Percentiles rank a stretch among this genome's conserved stretches.
Evolutionary conservation across 78 protist genomes (phyloP).

Genomic region (Polysphondylium violaceum): DNA sequence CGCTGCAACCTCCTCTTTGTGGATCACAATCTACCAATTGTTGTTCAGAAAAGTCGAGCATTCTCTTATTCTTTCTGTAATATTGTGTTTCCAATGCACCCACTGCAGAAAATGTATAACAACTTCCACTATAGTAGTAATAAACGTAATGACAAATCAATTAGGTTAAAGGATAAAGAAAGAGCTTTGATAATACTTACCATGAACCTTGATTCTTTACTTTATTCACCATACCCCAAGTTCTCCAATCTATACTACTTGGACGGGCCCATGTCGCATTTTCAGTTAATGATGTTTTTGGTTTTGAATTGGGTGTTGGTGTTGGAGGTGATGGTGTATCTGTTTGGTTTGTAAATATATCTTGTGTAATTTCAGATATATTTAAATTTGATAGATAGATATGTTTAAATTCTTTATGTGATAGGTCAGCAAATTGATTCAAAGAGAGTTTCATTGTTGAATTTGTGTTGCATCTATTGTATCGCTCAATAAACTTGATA

Average conservation of each 20-base stretch:
- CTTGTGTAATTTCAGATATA: neutral
- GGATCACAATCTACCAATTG: conserved; percentile 62
- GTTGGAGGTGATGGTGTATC: neutral
- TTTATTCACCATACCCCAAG: neutral
- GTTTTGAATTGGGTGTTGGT: neutral
- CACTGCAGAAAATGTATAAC: neutral
- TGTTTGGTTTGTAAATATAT: no score
- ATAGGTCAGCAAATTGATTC: conserved; percentile 2
- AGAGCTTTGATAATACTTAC: neutral
- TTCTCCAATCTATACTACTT: neutral
- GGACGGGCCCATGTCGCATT: no score
- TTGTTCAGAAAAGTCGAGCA: neutral
- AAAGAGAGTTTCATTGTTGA: neutral
- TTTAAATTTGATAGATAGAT: neutral
- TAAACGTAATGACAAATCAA: no score
- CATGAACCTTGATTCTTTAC: conserved; percentile 17
- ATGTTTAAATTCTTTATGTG: conserved; percentile 11
- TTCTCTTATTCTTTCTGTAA: neutral
- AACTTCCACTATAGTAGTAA: neutral
- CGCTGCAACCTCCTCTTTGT: conserved; percentile 71
- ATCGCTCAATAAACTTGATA: neutral
- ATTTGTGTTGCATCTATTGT: neutral
- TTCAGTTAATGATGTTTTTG: no score
- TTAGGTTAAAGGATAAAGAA: no score
- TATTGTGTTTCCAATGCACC: neutral